These are phyloP conservation scores for Fusarium cicatricum DNA, from an alignment of 2,329 filamentous ascomycete species.

Conservation along the genomic window DNA sequence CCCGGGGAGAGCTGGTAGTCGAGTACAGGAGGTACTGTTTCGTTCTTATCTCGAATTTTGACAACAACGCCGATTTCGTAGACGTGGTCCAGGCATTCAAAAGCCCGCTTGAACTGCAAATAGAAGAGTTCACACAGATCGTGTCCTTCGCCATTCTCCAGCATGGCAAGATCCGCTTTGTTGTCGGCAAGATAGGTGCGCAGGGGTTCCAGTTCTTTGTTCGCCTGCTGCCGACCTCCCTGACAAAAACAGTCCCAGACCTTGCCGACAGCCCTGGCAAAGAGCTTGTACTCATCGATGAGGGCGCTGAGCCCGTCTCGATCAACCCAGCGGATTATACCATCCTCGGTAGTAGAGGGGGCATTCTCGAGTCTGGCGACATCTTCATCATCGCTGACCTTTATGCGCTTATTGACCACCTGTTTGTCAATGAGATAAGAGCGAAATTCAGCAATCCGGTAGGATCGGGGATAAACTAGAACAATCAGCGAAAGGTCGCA, in stretches of 20 bases:
- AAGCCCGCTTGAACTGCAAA: conserved; percentile 30
- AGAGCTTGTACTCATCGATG: conserved; percentile 35
- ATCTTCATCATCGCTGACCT: conserved; percentile 30
- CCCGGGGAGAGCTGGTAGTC: conserved; percentile 33
- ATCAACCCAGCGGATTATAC: conserved; percentile 40
- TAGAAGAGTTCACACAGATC: conserved; percentile 38
- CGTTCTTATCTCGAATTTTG: conserved; percentile 37
- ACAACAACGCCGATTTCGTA: conserved; percentile 43
- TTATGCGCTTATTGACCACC: conserved; percentile 41
- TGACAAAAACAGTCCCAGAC: conserved; percentile 32
- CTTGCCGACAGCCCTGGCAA: conserved; percentile 32
- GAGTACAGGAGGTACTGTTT: conserved; percentile 35
- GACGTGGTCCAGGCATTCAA: conserved; percentile 34
- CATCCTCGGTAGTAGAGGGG: background rate
- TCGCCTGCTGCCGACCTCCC: conserved; percentile 36
- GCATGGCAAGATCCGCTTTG: conserved; percentile 23
- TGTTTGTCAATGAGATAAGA: conserved; percentile 33
- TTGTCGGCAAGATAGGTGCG: conserved; percentile 33
- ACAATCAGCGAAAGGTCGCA: background rate
- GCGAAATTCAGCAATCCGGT: conserved; percentile 38
- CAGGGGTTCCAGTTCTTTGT: conserved; percentile 38
- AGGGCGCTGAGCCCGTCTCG: conserved; percentile 33
- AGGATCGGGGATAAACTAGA: conserved; percentile 38
- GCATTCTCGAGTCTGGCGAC: background rate
- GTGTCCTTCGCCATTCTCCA: conserved; percentile 16